Evolutionary conservation across 2,329 filamentous ascomycete genomes (phyloP).

Genomic region (Fusarium marasasianum): DNA sequence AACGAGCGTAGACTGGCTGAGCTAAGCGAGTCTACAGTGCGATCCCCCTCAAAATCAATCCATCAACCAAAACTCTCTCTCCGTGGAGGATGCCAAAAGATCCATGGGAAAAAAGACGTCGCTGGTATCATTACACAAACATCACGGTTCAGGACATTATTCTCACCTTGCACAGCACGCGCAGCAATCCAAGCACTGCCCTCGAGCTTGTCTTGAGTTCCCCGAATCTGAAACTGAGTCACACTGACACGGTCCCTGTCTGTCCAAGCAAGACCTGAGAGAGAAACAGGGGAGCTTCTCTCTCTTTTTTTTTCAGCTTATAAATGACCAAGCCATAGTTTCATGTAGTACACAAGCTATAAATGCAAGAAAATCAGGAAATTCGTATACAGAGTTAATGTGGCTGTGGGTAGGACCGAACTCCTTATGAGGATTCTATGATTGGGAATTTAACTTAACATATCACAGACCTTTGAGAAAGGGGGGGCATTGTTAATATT

Average conservation of each 20-base stretch:
- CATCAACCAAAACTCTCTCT: not conserved
- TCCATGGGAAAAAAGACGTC: not conserved
- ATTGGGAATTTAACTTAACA: not conserved
- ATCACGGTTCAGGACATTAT: conserved; percentile 11
- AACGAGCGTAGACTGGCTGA: conserved; percentile 31
- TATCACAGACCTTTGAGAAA: not conserved
- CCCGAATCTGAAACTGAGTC: conserved; percentile 38
- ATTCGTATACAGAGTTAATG: not conserved
- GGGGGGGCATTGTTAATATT: not conserved
- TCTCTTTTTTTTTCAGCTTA: not conserved
- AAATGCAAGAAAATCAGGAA: not conserved
- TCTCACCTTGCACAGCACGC: conserved; percentile 25
- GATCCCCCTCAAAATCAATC: not conserved
- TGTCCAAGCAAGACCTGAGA: conserved; percentile 1
- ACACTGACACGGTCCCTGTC: conserved; percentile 24
- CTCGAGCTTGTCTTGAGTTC: conserved; percentile 21
- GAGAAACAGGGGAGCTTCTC: conserved; percentile 1
- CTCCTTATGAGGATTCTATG: not conserved
- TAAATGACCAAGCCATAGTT: conserved; percentile 10
- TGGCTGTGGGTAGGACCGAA: not conserved
- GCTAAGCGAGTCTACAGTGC: conserved; percentile 37
- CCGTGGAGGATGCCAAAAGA: not conserved
- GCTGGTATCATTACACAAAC: conserved; percentile 25
- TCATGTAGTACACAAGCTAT: not conserved
- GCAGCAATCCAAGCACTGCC: not conserved